A percentile compares a stretch with the other conserved stretches of the same genome.
These are phyloP conservation scores for Calonectria multiphialidica DNA, from an alignment of 2,329 filamentous ascomycete genomes.

Conservation along the genomic window DNA sequence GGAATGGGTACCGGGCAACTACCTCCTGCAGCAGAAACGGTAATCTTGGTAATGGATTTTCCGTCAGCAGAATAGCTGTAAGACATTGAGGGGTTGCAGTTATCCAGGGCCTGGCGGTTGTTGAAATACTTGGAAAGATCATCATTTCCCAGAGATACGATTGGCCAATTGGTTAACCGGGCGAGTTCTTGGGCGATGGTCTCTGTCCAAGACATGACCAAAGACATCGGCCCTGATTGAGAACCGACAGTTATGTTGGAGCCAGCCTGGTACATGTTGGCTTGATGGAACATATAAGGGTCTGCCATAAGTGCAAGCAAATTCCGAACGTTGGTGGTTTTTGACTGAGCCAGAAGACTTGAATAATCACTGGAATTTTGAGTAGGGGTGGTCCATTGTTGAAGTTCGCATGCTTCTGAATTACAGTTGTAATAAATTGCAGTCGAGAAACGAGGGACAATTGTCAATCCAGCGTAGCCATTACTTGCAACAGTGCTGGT, in stretches of 20 bases:
- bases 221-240: slow-evolving; percentile 27
- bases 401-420: slow-evolving; percentile 23
- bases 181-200: slow-evolving; percentile 28
- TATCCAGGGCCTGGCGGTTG: slow-evolving; percentile 25
- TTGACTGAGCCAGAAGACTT: slow-evolving; percentile 24
- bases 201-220: slow-evolving; percentile 33
- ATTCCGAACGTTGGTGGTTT: slow-evolving; percentile 24
- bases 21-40: slow-evolving; percentile 19
- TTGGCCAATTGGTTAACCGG: slow-evolving; percentile 32
- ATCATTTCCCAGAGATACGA: slow-evolving; percentile 27
- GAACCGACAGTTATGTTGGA: slow-evolving; percentile 24
- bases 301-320: slow-evolving; percentile 24
- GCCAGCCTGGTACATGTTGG: slow-evolving; percentile 26
- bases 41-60: slow-evolving; percentile 11
- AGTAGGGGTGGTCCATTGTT: slow-evolving; percentile 24
- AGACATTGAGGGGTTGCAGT: slow-evolving; percentile 19
- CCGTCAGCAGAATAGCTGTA: slow-evolving; percentile 22
- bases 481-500: slow-evolving; percentile 27
- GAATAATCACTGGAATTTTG: slow-evolving; percentile 8
- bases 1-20: slow-evolving; percentile 26
- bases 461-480: slow-evolving; percentile 27
- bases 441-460: slow-evolving; percentile 31
- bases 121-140: slow-evolving; percentile 31
- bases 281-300: slow-evolving; percentile 37
- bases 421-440: slow-evolving; percentile 34